phyloP scores from a whole-genome alignment of 495 filamentous ascomycete genomes.

The Jackrogersella multiformis region DNA sequence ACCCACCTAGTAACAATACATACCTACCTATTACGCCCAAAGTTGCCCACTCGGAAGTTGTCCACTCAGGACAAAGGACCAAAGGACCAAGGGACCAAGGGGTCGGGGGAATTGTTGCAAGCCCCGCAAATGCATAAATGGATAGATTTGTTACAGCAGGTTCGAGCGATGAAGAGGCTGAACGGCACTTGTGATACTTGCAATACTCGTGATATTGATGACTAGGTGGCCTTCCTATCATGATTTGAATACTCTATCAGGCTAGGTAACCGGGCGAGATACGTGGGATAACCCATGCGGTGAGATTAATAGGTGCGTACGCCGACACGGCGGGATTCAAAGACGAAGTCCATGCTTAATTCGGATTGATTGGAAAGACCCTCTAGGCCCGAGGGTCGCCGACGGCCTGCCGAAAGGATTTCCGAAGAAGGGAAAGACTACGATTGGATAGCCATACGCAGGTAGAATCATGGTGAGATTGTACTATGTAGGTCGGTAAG shows the following conservation, averaged over 20 bases:
- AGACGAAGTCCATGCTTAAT: slow-evolving; percentile 40
- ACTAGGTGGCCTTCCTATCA: neutral
- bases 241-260: slow-evolving; percentile 30
- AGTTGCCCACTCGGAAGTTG: no score
- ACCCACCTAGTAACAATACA: neutral
- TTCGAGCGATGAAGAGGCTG: neutral
- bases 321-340: slow-evolving; percentile 24
- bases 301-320: slow-evolving; percentile 7
- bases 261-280: slow-evolving; percentile 4
- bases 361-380: slow-evolving; percentile 16
- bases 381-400: neutral
- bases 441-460: slow-evolving; percentile 19
- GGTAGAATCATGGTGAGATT: neutral
- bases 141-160: slow-evolving; percentile 15
- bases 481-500: no score
- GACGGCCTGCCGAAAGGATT: neutral
- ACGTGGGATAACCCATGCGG: slow-evolving; percentile 1
- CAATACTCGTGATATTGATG: neutral
- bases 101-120: neutral
- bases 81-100: neutral
- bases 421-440: slow-evolving; percentile 16
- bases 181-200: neutral
- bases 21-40: no score
- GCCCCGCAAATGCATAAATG: slow-evolving; percentile 10
- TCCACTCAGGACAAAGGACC: neutral